Percentiles rank a stretch among this genome's conserved stretches.
Conservation (phyloP, 176 grass and related monocot species). For the Aegilops speltoides region DNA sequence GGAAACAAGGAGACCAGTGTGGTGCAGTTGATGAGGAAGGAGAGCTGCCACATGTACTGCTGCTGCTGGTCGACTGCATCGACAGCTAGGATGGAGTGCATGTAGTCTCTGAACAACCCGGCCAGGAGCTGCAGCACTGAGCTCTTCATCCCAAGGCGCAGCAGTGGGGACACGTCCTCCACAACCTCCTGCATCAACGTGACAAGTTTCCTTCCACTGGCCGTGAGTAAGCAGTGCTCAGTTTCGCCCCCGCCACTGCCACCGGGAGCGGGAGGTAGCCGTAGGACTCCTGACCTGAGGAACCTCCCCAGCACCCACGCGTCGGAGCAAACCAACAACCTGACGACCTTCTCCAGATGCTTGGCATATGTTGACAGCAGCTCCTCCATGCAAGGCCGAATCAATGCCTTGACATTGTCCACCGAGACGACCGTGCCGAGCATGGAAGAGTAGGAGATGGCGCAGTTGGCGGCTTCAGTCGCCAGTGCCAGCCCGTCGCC, state of each 20-base stretch:
- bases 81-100: slow-evolving; percentile 27
- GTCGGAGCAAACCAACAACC: slow-evolving; percentile 33
- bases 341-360: slow-evolving; percentile 36
- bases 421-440: slow-evolving; percentile 8
- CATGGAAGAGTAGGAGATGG: slow-evolving; percentile 26
- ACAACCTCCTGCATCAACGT: slow-evolving; percentile 49
- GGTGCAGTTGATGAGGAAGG: slow-evolving; percentile 48
- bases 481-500: slow-evolving; percentile 8
- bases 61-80: not conserved
- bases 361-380: slow-evolving; percentile 23
- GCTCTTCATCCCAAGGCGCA: slow-evolving; percentile 31
- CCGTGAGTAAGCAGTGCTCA: slow-evolving; percentile 47
- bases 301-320: slow-evolving; percentile 39
- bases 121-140: slow-evolving; percentile 38
- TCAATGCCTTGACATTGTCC: slow-evolving; percentile 21
- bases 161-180: slow-evolving; percentile 39
- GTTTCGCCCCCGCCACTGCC: not conserved
- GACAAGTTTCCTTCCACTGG: slow-evolving; percentile 47
- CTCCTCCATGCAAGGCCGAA: slow-evolving; percentile 34
- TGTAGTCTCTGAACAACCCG: slow-evolving; percentile 42
- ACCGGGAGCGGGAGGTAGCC: not conserved
- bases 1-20: slow-evolving; percentile 49
- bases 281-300: slow-evolving; percentile 25
- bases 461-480: slow-evolving; percentile 35
- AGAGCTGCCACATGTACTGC: slow-evolving; percentile 36